Evolutionary conservation across 148 eudicot genomes (phyloP), one percentile per base, ranked within the genome.

Genomic region (Rhododendron molle): DNA sequence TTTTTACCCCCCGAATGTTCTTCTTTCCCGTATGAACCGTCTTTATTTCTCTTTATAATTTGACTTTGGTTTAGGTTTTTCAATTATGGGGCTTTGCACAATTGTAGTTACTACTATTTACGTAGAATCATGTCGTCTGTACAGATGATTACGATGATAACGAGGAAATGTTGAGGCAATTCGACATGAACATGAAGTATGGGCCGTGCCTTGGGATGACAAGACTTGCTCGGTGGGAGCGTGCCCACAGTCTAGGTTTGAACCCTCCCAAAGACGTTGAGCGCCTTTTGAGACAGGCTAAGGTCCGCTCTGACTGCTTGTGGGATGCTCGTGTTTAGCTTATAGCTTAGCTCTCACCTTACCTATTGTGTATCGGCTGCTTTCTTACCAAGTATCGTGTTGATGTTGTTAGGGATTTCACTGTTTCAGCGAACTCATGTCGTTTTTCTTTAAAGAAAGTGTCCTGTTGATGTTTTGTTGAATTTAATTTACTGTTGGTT

Each of bases 201-300:
- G 96, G 96, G 81, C 96, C 96, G 4, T 93, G 95, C 89, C 76
- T 91, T 46, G 96, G 96, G 83, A 91, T 93, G 91, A 88, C 50
- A 79, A 84, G 96, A 76, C 87, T 93, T 50, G 94, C 86, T 44
- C 91, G 96, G 1, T 94, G 95, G 95, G 91, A 87, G 71, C 95
- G 96, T 67, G 96, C 96, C 0, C 67, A 71, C 7, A 81, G 84
- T 9, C 56, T 90, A 50, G 96, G 96, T 58, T 30, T 94, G 86
- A 89, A 89, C 72, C 98, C 98, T 80, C 98, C 94, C 0, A 56
- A 83, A 82, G 88, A 91, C 44, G 85, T 94, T 26, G 90, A 90
- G 38, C n/a, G 50, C 18, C 87, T 92, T 32, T 69, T 94, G 65
- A 85, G 81, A 54, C 40, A 87, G 3, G 85, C 82, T 58, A 87